Percentiles rank a stretch among this genome's conserved stretches.
Conservation (phyloP, 495 filamentous ascomycete species). For the Penicillium samsonianum region DNA sequence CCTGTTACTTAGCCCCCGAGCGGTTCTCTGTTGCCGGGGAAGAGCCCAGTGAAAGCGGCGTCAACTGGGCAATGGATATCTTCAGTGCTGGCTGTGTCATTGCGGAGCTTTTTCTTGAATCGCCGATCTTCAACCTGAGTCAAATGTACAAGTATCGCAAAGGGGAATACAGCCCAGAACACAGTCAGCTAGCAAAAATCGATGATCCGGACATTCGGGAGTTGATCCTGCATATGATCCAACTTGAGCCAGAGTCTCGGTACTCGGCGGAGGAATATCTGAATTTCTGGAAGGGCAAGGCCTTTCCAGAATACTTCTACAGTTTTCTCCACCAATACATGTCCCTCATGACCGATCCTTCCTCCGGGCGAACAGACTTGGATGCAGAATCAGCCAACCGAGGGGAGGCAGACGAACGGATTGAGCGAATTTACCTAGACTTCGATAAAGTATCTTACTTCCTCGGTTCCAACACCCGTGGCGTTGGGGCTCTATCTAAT, state of each 20-base stretch:
- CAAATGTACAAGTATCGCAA: constrained; percentile 93
- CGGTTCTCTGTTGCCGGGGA: constrained; percentile 75
- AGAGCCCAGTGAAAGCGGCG: constrained; percentile 58
- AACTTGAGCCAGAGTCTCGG: constrained; percentile 83
- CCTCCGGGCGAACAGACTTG: constrained; percentile 67
- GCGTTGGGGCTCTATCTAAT: constrained; percentile 26
- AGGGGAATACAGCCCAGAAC: constrained; percentile 86
- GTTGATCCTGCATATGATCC: constrained; percentile 92
- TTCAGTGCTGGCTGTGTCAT: constrained; percentile 98
- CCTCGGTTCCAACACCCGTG: constrained; percentile 53
- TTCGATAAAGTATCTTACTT: constrained; percentile 98
- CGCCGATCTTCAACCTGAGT: constrained; percentile 87
- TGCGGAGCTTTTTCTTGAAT: constrained; percentile 94
- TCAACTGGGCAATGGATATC: constrained; percentile 98
- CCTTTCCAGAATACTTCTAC: constrained; percentile 95
- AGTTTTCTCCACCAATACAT: constrained; percentile 97
- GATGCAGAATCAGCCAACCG: constrained; percentile 64
- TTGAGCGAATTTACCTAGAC: constrained; percentile 87
- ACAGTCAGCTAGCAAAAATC: constrained; percentile 78
- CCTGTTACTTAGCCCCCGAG: constrained; percentile 97
- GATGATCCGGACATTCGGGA: constrained; percentile 84
- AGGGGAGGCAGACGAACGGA: constrained; percentile 86
- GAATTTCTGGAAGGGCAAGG: constrained; percentile 85
- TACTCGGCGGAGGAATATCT: constrained; percentile 95
- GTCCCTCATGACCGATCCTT: constrained; percentile 93